These are phyloP conservation scores for barrel medic (Medicago truncatula) DNA, from an alignment of 306 rosid genomes.

Conservation along the genomic window MtrunA17r5.0-ANR NC_053043.1:50120001-50120500, in stretches of 20 bases:
- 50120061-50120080: slow-evolving; percentile 12
- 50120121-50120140: background rate
- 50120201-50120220: slow-evolving; percentile 25
- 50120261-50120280: slow-evolving; percentile 51
- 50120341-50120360: slow-evolving; percentile 76
- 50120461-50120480: slow-evolving; percentile 63
- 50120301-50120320: slow-evolving; percentile 47
- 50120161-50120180: slow-evolving; percentile 10
- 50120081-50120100: slow-evolving; percentile 5
- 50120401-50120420: slow-evolving; percentile 63
- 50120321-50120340: slow-evolving; percentile 41
- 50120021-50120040: slow-evolving; percentile 30
- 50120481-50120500: slow-evolving; percentile 88
- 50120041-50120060: slow-evolving; percentile 7
- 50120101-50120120: background rate
- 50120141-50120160: background rate
- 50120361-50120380: slow-evolving; percentile 53
- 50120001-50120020: slow-evolving; percentile 21
- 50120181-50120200: background rate
- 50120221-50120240: slow-evolving; percentile 13
- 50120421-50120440: slow-evolving; percentile 64
- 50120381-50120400: slow-evolving; percentile 59
- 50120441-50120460: slow-evolving; percentile 62
- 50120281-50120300: slow-evolving; percentile 37
- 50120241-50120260: slow-evolving; percentile 39